Percentiles rank a stretch among this genome's conserved stretches.
phyloP scores from a whole-genome alignment of 1,139 yeast species.

The Suhomyces bokatorum region DNA sequence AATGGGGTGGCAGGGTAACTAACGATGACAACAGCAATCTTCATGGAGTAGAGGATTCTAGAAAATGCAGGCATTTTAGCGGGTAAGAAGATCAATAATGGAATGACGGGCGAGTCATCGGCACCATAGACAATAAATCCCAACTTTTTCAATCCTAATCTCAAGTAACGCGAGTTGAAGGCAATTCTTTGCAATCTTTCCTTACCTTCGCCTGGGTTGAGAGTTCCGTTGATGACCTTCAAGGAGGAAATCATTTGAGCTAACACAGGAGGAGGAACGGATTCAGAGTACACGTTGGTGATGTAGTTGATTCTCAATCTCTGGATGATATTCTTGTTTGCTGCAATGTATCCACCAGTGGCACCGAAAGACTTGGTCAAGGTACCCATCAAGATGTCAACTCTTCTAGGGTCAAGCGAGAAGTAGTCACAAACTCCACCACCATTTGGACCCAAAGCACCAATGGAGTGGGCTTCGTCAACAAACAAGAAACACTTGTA shows the following conservation, averaged over 20 bases:
- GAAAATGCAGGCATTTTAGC: slow-evolving; percentile 93
- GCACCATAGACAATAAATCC: slow-evolving; percentile 95
- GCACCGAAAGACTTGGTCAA: slow-evolving; percentile 98
- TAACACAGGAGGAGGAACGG: slow-evolving; percentile 86
- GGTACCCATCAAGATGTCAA: slow-evolving; percentile 96
- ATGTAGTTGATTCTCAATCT: slow-evolving; percentile 71
- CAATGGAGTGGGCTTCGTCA: slow-evolving; percentile 98
- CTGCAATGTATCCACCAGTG: slow-evolving; percentile 95
- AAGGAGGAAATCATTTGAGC: slow-evolving; percentile 85
- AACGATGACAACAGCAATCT: slow-evolving; percentile 92
- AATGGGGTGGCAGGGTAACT: slow-evolving; percentile 98
- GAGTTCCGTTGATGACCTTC: slow-evolving; percentile 73
- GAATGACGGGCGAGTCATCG: slow-evolving; percentile 96
- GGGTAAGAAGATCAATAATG: slow-evolving; percentile 82
- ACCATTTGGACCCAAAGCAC: slow-evolving; percentile 94
- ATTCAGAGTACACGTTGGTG: slow-evolving; percentile 77
- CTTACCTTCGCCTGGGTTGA: slow-evolving; percentile 90
- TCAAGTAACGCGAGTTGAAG: slow-evolving; percentile 88
- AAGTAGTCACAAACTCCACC: slow-evolving; percentile 95
- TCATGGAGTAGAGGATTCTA: slow-evolving; percentile 72
- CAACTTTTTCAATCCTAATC: slow-evolving; percentile 84
- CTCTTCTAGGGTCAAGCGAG: slow-evolving; percentile 67
- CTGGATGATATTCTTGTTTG: slow-evolving; percentile 65
- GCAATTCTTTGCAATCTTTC: slow-evolving; percentile 92
- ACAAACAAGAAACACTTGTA: slow-evolving; percentile 89